Conservation (phyloP, 768 basidiomycete genomes). For the Phylloporus rhodoxanthus region DNA sequence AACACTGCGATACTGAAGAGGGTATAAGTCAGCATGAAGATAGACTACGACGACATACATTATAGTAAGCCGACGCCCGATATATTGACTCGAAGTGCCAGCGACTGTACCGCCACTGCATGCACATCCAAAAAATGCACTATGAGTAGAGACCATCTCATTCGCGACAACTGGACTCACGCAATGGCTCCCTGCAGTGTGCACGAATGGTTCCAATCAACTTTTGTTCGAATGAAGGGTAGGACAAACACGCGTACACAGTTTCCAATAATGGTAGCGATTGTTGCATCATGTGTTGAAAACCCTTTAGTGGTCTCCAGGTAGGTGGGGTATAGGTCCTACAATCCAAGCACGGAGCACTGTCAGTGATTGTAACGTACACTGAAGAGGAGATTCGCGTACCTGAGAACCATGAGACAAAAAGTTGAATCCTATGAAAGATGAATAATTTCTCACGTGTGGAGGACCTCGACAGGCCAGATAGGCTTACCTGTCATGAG, state of each 20-base stretch:
- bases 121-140: not conserved
- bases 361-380: not conserved
- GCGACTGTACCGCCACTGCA: constrained; percentile 60
- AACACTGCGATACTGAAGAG: constrained; percentile 19
- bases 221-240: not conserved
- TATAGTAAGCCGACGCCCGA: constrained; percentile 78
- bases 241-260: constrained; percentile 37
- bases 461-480: not conserved
- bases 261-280: constrained; percentile 80
- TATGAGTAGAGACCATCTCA: not conserved
- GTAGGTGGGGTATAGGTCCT: constrained; percentile 78
- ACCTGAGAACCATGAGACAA: constrained; percentile 68
- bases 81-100: constrained; percentile 65
- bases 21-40: not conserved
- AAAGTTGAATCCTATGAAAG: constrained; percentile 60
- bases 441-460: not conserved
- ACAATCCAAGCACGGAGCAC: not conserved
- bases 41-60: constrained; percentile 27
- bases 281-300: constrained; percentile 49
- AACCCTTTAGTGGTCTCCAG: constrained; percentile 59
- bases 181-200: constrained; percentile 38
- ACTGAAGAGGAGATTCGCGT: constrained; percentile 3
- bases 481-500: constrained; percentile 56
- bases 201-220: not conserved
- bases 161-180: constrained; percentile 28